Evolutionary conservation across 805 yeast species (phyloP), one percentile per base, ranked within the genome.

Genomic region (Metschnikowia cubensis): DNA sequence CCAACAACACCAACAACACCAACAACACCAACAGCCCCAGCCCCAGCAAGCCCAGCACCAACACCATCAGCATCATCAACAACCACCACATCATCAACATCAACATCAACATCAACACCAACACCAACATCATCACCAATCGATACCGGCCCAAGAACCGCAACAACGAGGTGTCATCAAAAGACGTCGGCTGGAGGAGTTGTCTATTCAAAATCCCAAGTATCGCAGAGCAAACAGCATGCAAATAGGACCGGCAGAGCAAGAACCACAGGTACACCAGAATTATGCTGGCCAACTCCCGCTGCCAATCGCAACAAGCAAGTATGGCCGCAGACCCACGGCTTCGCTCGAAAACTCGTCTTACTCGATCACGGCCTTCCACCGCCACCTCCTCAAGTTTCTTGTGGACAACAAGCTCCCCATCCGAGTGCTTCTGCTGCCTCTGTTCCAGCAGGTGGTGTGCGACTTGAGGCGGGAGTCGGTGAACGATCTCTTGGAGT

Each of bases 341-440:
- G 39, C 39, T 21, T 20, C 39, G 8, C 46, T 43, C 37, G 82
- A 78, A 45, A 70, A 70, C 49, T 46, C 71, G 7, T 74, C 76
- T 1, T 80, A 79, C 59, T 58, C 81, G 1, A 62, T 71, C 15
- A 61, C 68, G 59, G 75, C 73, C 53, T 77, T 80, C 59, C 83
- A 78, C 51, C 74, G 73, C 53, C 80, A 79, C 52, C 61, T 80
- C 29, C 66, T 79, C 69, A 71, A 68, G 53, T 80, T 80, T 50
- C 60, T 80, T 35, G 69, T 75, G 14, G 83, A 79, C n/a, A 77
- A 80, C 61, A 78, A 77, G 57, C 63, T 80, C 10, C 72, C 80
- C 0, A 69, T 79, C 31, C 67, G 65, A 20, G 72, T 74, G 8
- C 74, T 79, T n/a, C 76, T 75, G 61, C 73, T 80, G 45, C 74